Evolutionary conservation across 2,329 filamentous ascomycete genomes (phyloP).

Genomic region (Aspergillus amoenus): DNA sequence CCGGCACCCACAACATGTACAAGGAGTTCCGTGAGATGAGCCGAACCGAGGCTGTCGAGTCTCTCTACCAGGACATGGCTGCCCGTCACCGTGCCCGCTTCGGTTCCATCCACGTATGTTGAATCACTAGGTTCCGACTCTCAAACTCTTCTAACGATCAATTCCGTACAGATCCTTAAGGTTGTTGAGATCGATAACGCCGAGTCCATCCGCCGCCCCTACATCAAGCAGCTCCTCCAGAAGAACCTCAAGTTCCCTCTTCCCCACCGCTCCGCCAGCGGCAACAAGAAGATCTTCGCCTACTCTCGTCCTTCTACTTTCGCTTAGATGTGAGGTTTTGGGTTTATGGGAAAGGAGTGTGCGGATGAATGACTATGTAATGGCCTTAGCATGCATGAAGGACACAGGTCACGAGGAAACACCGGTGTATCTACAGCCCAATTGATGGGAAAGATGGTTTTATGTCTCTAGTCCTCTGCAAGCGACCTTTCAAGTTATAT

Average conservation of each 20-base stretch:
- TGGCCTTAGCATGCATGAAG: conserved; percentile 44
- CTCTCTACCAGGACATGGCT: conserved; percentile 99
- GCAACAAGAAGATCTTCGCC: conserved; percentile 82
- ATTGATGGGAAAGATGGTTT: conserved; percentile 36
- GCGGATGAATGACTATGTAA: conserved; percentile 44
- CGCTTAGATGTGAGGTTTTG: conserved; percentile 67
- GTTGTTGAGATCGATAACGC: conserved; percentile 95
- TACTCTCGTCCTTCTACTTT: conserved; percentile 94
- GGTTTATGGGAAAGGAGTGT: conserved; percentile 37
- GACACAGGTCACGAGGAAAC: conserved; percentile 35
- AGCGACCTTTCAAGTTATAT: conserved; percentile 40
- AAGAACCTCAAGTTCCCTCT: conserved; percentile 98
- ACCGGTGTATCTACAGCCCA: conserved; percentile 37
- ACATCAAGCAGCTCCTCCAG: conserved; percentile 97
- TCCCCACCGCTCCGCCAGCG: conserved; percentile 89
- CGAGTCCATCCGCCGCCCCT: conserved; percentile 93
- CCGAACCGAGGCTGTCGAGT: conserved; percentile 89
- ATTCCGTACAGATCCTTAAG: conserved; percentile 76
- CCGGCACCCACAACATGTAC: conserved; percentile 99
- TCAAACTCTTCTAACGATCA: conserved; percentile 8
- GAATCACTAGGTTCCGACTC: background rate
- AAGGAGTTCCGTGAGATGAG: conserved; percentile 99
- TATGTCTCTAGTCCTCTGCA: conserved; percentile 43
- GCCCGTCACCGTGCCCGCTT: conserved; percentile 98
- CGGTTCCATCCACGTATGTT: conserved; percentile 94